Base-by-base conservation (phyloP, 2,329 filamentous ascomycete genomes). In the Laburnicola sp. region DNA sequence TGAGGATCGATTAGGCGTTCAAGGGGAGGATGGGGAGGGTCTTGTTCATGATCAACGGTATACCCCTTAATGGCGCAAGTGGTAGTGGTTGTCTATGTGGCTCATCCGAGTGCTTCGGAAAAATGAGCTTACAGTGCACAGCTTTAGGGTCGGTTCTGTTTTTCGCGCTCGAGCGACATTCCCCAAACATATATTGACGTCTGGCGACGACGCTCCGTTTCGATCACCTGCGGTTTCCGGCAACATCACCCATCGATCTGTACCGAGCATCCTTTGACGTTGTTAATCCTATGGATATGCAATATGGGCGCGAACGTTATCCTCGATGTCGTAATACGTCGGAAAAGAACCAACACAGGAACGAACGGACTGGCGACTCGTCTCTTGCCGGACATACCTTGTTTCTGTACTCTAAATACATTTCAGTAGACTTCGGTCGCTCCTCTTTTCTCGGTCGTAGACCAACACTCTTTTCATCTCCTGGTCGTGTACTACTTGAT, bases 371-470 rank as follows among this genome's bases (percentile, higher is more conserved):
- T 42, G 42, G 35, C 39, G 32, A 47, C 42, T 36, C 30, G 22
- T 23, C 9, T 32, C 28, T 36, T 25, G 37, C 37, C 10, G 22
- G 8, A 10, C n/a, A 40, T 36, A 23, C 41, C 11, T 39, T 35
- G 22, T 22, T 28, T 43, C 37, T 59, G 49, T 58, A 53, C 26
- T 44, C 47, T 60, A 56, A 36, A 37, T 52, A 55, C 32, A 53
- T 48, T 30, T 57, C 32, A 50, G 40, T 51, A 26, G 28, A 41
- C 31, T 41, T 21, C n/a, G 47, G 32, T 51, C 36, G 53, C 31
- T 21, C 22, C 40, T 47, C 48, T 28, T 47, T 41, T 4, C 36
- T 42, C 47, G 44, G 52, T 59, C 48, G 45, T 51, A 53, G 40
- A 46, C 57, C 39, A 53, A 50, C 32, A 50, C 23, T 48, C 28